Evolutionary conservation across 2,329 filamentous ascomycete species (phyloP).

Genomic region (Penicillium sp.): DNA sequence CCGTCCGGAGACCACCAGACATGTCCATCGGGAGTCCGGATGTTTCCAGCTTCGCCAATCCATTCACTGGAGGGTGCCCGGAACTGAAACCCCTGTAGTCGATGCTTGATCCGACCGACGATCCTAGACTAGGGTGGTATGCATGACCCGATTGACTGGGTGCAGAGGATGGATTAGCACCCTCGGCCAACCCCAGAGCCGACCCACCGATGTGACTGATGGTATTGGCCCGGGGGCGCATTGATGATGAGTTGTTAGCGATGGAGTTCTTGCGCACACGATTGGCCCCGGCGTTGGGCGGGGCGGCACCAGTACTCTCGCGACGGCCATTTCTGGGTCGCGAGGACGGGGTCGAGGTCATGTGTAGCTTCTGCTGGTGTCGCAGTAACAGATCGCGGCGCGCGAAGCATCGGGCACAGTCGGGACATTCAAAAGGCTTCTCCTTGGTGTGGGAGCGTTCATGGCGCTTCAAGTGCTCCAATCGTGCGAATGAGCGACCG

Average conservation of each 20-base stretch:
- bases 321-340: constrained; percentile 80
- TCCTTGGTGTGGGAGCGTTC: constrained; percentile 98
- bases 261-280: constrained; percentile 92
- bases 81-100: constrained; percentile 70
- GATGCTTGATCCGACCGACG: constrained; percentile 58
- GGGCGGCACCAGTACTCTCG: constrained; percentile 76
- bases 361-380: constrained; percentile 98
- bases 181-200: constrained; percentile 67
- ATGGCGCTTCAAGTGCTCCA: constrained; percentile 96
- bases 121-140: constrained; percentile 75
- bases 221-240: constrained; percentile 91
- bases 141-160: constrained; percentile 54
- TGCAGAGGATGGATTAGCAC: constrained; percentile 31
- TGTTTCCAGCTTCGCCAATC: constrained; percentile 83
- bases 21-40: constrained; percentile 70
- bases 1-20: constrained; percentile 73
- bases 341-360: constrained; percentile 85
- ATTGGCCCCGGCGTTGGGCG: constrained; percentile 63
- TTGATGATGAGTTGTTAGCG: constrained; percentile 63
- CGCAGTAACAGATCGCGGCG: constrained; percentile 87
- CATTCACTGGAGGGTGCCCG: constrained; percentile 60
- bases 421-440: constrained; percentile 96
- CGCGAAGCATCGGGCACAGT: constrained; percentile 93
- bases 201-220: constrained; percentile 88
- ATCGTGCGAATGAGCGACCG: constrained; percentile 85